phyloP scores from a whole-genome alignment of 78 protist genomes.

The Dictyostelium capitatum region DNA sequence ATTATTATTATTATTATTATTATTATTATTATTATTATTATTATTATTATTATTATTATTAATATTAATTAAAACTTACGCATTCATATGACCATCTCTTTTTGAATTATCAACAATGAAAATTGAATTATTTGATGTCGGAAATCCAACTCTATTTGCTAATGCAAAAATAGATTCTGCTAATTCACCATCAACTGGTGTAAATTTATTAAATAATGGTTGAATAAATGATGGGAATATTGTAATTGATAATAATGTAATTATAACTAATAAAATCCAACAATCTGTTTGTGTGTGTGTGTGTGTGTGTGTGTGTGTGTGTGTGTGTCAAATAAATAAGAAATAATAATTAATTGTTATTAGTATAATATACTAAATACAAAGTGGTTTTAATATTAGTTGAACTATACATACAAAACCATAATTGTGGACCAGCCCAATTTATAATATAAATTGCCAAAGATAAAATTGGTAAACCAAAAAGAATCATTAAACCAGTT shows the following conservation, averaged over 20 bases:
- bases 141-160: conserved; percentile 76
- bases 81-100: conserved; percentile 87
- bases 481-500: neutral
- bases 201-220: conserved; percentile 92
- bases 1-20: neutral
- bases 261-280: conserved; percentile 42
- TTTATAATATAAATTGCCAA: conserved; percentile 27
- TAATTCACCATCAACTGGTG: conserved; percentile 78
- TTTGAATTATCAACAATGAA: conserved; percentile 85
- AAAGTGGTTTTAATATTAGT: neutral
- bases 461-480: conserved; percentile 42
- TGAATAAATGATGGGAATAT: conserved; percentile 88
- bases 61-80: conserved; percentile 3
- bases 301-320: too few species aligned
- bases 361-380: neutral
- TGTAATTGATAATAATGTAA: conserved; percentile 63
- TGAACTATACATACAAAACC: conserved; percentile 46
- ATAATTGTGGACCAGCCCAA: conserved; percentile 70
- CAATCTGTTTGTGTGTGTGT: too few species aligned
- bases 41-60: too few species aligned
- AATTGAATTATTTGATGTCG: conserved; percentile 72
- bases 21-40: neutral
- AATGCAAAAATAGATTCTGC: conserved; percentile 46
- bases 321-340: neutral
- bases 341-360: neutral